phyloP scores from a whole-genome alignment of 164 flowering plant species.

The Echeveria elegans region DNA sequence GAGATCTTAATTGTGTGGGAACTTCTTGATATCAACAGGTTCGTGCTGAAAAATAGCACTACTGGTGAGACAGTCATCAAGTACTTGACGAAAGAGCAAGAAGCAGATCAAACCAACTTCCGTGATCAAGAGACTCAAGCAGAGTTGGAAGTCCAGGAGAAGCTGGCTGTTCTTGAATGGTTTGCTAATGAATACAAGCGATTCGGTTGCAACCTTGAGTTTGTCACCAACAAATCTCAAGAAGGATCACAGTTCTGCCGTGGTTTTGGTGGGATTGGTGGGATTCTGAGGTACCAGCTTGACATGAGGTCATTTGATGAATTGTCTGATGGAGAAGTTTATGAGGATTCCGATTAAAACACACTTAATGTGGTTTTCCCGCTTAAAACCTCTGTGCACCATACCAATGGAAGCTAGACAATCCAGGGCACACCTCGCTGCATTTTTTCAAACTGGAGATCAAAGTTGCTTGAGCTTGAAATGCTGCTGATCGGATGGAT shows the following conservation, averaged over 20 bases:
- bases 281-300: conserved; percentile 7
- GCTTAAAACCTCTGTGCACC: not conserved
- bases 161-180: conserved; percentile 6
- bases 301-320: conserved; percentile 10
- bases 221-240: conserved; percentile 11
- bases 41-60: not conserved
- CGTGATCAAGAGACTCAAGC: conserved; percentile 6
- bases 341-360: not conserved
- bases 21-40: conserved; percentile 3
- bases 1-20: not conserved
- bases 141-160: conserved; percentile 8
- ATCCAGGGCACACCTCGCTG: not conserved
- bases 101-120: conserved; percentile 6
- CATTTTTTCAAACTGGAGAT: not conserved
- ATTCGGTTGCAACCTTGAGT: conserved; percentile 8
- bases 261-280: conserved; percentile 9
- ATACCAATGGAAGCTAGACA: not conserved
- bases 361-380: not conserved
- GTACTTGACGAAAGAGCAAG: conserved; percentile 8
- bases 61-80: conserved; percentile 4
- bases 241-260: conserved; percentile 2
- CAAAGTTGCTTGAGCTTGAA: not conserved
- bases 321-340: conserved; percentile 3
- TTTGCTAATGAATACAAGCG: conserved; percentile 9
- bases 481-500: too few species aligned